Conservation (phyloP, 768 basidiomycete species). For the Cytidiella melzeri region DNA sequence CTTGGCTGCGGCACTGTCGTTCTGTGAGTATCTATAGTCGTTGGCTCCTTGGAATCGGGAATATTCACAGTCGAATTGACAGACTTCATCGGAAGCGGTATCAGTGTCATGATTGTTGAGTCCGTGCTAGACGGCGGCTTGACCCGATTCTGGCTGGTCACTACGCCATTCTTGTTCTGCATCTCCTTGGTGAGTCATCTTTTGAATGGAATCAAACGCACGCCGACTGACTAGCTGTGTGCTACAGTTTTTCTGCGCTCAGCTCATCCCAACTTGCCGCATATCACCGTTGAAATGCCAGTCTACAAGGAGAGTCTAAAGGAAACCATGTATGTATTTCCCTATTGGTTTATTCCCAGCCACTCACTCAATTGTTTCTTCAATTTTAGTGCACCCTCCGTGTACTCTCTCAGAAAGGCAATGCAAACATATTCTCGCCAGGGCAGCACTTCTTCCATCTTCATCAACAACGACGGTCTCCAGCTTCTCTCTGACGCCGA, state of each 20-base stretch:
- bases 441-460: conserved; percentile 73
- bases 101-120: conserved; percentile 56
- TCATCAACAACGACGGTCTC: conserved; percentile 81
- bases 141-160: conserved; percentile 58
- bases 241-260: conserved; percentile 67
- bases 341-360: too few species aligned
- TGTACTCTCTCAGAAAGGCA: conserved; percentile 74
- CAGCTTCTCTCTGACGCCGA: conserved; percentile 61
- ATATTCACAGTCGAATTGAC: too few species aligned
- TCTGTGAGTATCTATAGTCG: conserved; percentile 52
- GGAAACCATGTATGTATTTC: conserved; percentile 84
- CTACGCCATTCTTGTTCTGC: conserved; percentile 69
- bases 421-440: conserved; percentile 88
- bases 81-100: conserved; percentile 70
- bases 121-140: conserved; percentile 62
- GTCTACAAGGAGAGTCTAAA: conserved; percentile 86
- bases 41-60: too few species aligned
- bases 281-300: conserved; percentile 79
- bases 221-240: too few species aligned
- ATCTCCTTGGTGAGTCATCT: conserved; percentile 45
- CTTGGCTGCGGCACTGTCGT: conserved; percentile 53
- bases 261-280: conserved; percentile 62
- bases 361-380: too few species aligned
- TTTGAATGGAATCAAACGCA: too few species aligned
- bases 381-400: conserved; percentile 69